Evolutionary conservation across 257 asterid genomes (phyloP).

Genomic region (Solanum bukasovii): DNA sequence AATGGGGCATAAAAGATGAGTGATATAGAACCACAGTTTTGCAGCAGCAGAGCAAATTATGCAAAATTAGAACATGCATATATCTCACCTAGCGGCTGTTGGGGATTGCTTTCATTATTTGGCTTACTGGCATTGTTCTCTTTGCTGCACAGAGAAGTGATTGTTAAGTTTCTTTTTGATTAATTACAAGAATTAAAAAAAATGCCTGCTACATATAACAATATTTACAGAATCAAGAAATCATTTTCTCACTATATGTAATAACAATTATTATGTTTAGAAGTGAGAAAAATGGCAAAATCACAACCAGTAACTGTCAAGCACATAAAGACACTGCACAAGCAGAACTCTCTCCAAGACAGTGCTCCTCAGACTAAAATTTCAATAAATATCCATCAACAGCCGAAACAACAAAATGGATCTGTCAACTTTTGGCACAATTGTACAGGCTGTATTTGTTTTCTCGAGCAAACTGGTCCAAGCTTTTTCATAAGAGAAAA

Average conservation of each 20-base stretch:
- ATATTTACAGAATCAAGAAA: neutral
- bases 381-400: neutral
- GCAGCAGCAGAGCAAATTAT: neutral
- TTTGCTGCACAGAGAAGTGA: constrained; percentile 44
- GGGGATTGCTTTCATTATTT: constrained; percentile 47
- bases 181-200: neutral
- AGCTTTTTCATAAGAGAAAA: neutral
- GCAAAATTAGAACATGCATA: neutral
- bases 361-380: neutral
- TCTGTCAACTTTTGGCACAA: neutral
- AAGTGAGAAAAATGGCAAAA: neutral
- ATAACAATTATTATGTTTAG: neutral
- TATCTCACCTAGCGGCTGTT: constrained; percentile 66
- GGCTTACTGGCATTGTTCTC: constrained; percentile 45
- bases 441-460: neutral
- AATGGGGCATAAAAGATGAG: neutral
- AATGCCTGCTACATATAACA: neutral
- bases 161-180: neutral
- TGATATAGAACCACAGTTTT: neutral
- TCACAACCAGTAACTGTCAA: neutral
- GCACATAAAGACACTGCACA: neutral
- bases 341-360: neutral
- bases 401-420: neutral
- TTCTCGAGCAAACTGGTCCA: neutral
- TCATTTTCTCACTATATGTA: neutral